Conservation (phyloP, 345 rosid genomes). For the Rhodamnia rubescens region DNA sequence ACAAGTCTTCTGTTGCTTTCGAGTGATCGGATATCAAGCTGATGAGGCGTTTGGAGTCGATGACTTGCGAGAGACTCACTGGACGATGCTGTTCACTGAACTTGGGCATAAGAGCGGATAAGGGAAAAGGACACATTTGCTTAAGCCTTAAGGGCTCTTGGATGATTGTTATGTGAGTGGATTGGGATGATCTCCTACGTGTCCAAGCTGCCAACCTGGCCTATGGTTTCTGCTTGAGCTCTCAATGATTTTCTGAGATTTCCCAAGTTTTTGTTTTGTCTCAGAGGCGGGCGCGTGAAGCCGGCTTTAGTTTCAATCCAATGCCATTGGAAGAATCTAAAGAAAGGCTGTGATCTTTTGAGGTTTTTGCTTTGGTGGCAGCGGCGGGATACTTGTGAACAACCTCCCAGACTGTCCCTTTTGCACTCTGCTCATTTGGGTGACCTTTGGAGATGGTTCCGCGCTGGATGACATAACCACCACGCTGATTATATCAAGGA, state of each 20-base stretch:
- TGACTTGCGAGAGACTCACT: neutral
- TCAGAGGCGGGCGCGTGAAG: neutral
- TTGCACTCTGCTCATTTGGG: constrained; percentile 4
- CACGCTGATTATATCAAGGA: neutral
- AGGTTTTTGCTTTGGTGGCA: constrained; percentile 13
- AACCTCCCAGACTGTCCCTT: constrained; percentile 4
- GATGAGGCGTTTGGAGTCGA: neutral
- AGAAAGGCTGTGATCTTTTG: neutral
- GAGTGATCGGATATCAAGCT: neutral
- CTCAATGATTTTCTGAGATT: neutral
- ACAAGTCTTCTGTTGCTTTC: neutral
- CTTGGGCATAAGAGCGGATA: neutral
- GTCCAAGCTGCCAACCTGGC: neutral
- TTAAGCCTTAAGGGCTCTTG: neutral
- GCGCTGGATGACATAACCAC: neutral
- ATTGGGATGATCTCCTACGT: neutral
- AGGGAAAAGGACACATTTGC: neutral
- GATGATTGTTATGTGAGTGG: neutral
- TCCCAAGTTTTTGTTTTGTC: neutral
- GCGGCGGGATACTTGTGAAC: constrained; percentile 17
- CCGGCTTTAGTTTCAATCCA: neutral
- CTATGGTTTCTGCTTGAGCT: neutral
- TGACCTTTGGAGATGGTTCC: neutral
- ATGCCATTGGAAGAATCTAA: neutral
- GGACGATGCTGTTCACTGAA: neutral